Evolutionary conservation across 2,329 filamentous ascomycete species (phyloP), one percentile per base, ranked within the genome.

Genomic region (Pleomassaria siparia): DNA sequence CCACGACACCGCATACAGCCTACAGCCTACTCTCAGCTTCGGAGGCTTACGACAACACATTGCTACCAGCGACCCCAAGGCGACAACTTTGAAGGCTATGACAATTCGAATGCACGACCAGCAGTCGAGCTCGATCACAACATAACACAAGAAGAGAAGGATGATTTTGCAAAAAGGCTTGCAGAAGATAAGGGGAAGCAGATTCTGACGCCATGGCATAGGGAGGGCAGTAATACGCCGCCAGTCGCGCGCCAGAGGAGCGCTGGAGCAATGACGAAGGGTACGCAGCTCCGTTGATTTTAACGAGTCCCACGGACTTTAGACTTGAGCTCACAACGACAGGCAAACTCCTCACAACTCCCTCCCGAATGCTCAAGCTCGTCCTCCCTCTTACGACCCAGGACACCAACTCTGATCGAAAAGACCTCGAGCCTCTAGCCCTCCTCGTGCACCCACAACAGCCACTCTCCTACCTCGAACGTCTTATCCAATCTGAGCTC

Each of bases 361-460:
- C 89, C 0, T 90, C 87, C 0, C 80, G 88, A 2, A 82, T 92
- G 47, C 80, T 95, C 41, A 94, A 94, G 69, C 78, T 95, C 12
- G 85, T 94, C 13, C 76, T 95, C 0, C 90, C 89, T 0, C 77
- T 95, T 21, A 83, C 82, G 0, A 85, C 81, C 0, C 72, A 77
- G 37, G 83, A 85, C 47, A 75, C 77, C 24, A 80, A 82, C 53
- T 72, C 73, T 1, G 80, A 85, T 52, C 77, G 83, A 47, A 86
- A 87, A 69, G 80, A 85, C 40, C 83, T 92, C n/a, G 88, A 95
- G 58, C 90, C 91, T 0, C 77, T 96, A 11, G 91, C 91, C 1
- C 80, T 96, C 0, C 82, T 96, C 2, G 80, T 96, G 0, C 91
- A 96, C 59, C 91, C 91, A 0, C 89, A 95, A 53, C 91, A 96